These are phyloP conservation scores for Penicillium paradoxum DNA, from an alignment of 495 filamentous ascomycete genomes.

Conservation along the genomic window DNA sequence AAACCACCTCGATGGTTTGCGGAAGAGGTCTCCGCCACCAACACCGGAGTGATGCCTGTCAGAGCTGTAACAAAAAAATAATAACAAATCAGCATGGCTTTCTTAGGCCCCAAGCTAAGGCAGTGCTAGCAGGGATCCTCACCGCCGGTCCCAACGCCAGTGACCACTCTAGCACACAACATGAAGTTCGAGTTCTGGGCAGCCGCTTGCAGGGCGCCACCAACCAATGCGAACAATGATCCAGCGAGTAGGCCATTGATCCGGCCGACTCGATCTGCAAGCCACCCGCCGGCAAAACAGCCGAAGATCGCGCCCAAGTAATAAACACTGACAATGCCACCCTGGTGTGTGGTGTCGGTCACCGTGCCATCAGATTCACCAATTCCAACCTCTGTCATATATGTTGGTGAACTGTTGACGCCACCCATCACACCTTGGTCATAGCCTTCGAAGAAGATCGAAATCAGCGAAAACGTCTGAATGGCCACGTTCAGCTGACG, in stretches of 20 bases:
- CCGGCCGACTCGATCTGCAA: conserved; percentile 50
- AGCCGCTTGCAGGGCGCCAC: conserved; percentile 49
- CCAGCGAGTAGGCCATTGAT: conserved; percentile 52
- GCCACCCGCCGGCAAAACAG: conserved; percentile 47
- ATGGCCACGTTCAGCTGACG: conserved; percentile 40
- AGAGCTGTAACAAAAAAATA: conserved; percentile 27
- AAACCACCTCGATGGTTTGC: conserved; percentile 44
- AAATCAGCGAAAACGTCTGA: conserved; percentile 43
- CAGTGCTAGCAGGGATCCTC: conserved; percentile 9
- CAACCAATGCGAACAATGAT: conserved; percentile 49
- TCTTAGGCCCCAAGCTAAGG: neutral
- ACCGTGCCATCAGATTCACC: conserved; percentile 34
- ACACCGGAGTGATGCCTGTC: conserved; percentile 48
- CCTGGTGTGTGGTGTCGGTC: conserved; percentile 35
- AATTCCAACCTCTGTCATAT: conserved; percentile 34
- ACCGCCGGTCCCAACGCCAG: conserved; percentile 52
- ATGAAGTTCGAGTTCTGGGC: conserved; percentile 50
- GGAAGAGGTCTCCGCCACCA: conserved; percentile 48
- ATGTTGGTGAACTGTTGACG: conserved; percentile 40
- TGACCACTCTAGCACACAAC: conserved; percentile 50
- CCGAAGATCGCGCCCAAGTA: conserved; percentile 53
- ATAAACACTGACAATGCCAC: conserved; percentile 51
- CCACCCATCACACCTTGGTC: conserved; percentile 52
- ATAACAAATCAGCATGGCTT: conserved; percentile 5
- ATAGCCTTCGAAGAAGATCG: conserved; percentile 55